Evolutionary conservation across 2,329 filamentous ascomycete genomes (phyloP).

Genomic region (Diaporthe batatas): DNA sequence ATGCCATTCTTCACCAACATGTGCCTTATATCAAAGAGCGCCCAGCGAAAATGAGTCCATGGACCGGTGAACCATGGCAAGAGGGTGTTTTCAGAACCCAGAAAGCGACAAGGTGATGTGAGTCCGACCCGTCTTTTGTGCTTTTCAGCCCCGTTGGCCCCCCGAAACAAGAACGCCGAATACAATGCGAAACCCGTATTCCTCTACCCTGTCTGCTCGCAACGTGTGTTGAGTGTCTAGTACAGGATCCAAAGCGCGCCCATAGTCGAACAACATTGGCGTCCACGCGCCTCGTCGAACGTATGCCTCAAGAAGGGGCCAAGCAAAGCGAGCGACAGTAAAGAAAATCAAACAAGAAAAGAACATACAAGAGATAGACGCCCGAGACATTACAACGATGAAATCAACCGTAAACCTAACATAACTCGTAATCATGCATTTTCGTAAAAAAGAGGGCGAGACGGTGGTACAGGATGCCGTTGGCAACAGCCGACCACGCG

Average conservation of each 20-base stretch:
- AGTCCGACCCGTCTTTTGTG: conserved; percentile 13
- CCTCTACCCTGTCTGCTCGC: conserved; percentile 23
- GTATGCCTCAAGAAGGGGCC: conserved; percentile 9
- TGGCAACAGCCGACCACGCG: background rate
- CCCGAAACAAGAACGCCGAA: conserved; percentile 14
- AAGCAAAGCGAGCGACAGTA: conserved; percentile 23
- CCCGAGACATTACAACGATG: background rate
- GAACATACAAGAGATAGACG: conserved; percentile 1
- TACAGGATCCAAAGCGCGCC: conserved; percentile 14
- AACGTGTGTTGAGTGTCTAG: conserved; percentile 28
- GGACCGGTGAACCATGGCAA: background rate
- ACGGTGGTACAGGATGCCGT: background rate
- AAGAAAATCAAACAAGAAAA: background rate
- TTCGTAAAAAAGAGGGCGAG: background rate
- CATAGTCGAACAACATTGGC: background rate
- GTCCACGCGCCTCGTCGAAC: conserved; percentile 19
- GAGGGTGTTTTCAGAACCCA: conserved; percentile 3
- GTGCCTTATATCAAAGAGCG: background rate
- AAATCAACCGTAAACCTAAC: background rate
- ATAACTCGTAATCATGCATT: conserved; percentile 22
- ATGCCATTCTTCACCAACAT: background rate
- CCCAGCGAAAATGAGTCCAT: background rate
- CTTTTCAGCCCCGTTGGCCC: conserved; percentile 11
- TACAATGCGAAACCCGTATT: conserved; percentile 7
- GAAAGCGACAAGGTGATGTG: conserved; percentile 5